phyloP scores from a whole-genome alignment of 2,329 filamentous ascomycete species.

The Microdochium nivale region DNA sequence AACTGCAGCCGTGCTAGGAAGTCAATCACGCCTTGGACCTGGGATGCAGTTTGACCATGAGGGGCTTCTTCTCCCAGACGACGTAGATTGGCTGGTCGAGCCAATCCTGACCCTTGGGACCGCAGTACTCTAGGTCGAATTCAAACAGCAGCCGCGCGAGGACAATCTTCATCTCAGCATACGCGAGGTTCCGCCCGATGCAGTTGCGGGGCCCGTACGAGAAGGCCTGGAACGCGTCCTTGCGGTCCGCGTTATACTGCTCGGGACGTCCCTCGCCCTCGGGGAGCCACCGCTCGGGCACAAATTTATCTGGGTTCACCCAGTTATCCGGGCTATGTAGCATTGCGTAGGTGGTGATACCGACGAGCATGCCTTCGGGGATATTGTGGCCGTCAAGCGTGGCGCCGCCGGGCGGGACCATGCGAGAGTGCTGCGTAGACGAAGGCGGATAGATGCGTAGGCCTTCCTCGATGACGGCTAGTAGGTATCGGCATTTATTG shows the following conservation, averaged over 20 bases:
- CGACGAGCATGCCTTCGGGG: constrained; percentile 6
- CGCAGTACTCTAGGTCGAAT: constrained; percentile 24
- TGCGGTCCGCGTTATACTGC: constrained; percentile 17
- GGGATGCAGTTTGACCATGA: constrained; percentile 7
- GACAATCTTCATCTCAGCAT: constrained; percentile 28
- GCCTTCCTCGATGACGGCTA: constrained; percentile 26
- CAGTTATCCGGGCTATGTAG: constrained; percentile 5
- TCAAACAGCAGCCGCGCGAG: constrained; percentile 24
- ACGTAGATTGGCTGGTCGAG: constrained; percentile 7
- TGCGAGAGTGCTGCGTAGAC: constrained; percentile 7
- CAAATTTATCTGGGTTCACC: constrained; percentile 4
- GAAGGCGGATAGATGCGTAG: constrained; percentile 26
- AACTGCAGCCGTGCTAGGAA: no score
- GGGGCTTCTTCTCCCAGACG: constrained; percentile 7
- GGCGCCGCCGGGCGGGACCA: constrained; percentile 5
- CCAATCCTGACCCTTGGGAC: constrained; percentile 6
- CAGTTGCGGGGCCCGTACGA: constrained; percentile 22
- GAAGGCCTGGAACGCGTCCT: constrained; percentile 19
- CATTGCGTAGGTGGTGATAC: constrained; percentile 7
- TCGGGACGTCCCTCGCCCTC: constrained; percentile 2
- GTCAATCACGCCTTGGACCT: constrained; percentile 1
- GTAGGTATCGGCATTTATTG: constrained; percentile 22
- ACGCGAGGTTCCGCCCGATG: constrained; percentile 24
- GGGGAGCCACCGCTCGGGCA: constrained; percentile 10
- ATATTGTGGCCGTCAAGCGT: constrained; percentile 7